phyloP scores from a whole-genome alignment of 73 alveolate genomes.

The Uronychia setigera region DNA sequence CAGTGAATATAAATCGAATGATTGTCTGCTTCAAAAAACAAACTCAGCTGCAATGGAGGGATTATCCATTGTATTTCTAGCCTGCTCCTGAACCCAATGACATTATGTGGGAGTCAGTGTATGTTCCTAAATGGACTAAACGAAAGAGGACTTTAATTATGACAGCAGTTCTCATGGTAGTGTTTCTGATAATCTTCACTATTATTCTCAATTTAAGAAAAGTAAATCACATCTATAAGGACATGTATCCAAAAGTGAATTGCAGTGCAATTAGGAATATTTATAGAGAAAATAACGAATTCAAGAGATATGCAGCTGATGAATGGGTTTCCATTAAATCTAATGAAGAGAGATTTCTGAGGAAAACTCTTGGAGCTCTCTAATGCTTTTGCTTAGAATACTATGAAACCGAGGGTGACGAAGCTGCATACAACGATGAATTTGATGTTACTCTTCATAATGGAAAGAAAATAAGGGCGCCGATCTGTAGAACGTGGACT shows the following conservation, averaged over 20 bases:
- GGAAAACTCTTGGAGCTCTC: not conserved
- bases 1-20: not conserved
- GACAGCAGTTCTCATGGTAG: not conserved
- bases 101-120: not conserved
- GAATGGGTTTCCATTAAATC: not conserved
- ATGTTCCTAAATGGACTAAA: not conserved
- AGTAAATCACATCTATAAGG: not conserved
- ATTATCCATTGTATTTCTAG: not conserved
- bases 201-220: not conserved
- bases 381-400: not conserved
- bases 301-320: not conserved
- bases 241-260: not conserved
- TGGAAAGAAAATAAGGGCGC: not conserved
- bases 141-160: not conserved
- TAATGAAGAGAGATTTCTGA: not conserved
- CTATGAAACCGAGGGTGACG: not conserved
- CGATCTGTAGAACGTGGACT: not conserved
- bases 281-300: not conserved
- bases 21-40: not conserved
- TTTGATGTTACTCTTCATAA: not conserved
- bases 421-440: not conserved
- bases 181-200: not conserved
- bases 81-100: constrained; percentile 19
- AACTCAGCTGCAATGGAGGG: not conserved
- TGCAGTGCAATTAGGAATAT: not conserved